Evolutionary conservation across 306 rosid species (phyloP), one percentile per base, ranked within the genome.

Genomic region (Oxytropis ochrocephala): DNA sequence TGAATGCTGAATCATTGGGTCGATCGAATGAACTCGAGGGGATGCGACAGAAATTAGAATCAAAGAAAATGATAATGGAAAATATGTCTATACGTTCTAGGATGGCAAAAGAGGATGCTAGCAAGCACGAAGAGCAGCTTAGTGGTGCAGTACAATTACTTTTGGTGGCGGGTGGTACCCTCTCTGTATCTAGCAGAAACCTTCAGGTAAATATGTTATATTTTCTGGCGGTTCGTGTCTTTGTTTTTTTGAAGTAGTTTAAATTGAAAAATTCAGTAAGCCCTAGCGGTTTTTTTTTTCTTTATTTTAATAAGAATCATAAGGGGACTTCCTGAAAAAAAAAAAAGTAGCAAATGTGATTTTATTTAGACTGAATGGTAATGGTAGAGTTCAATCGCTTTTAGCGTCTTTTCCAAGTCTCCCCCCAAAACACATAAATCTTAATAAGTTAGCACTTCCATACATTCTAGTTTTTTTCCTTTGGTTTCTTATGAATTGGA

Each of bases 1-100:
- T 84, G 70, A 83, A 91, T 78, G 73, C 85, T n/a, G 87, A 87
- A 75, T 84, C 97, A 68, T 62, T 91, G 74, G 81, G 78, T 66
- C 85, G 87, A 72, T 72, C 78, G 36, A 84, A 85, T 84, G 91
- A 88, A 75, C 97, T 94, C 38, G 92, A 86, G 72, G 85, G 73
- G 73, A 85, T 94, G 97, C 88, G 78, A 11, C 84, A 81, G 79
- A 91, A 81, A 80, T 80, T 94, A 75, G 97, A 89, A 75, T 86
- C 87, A 11, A 87, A 88, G 79, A 84, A 89, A 81, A 54, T 59
- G 79, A 38, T 53, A 65, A 70, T 83, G 85, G 89, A 82, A 64
- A 84, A 73, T 42, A 60, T 82, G 79, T 84, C 87, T 5, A 69
- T 80, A 72, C 72, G 53, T 50, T 78, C 86, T 68, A 81, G 76